phyloP scores from a whole-genome alignment of 1,284 basidiomycete species.

The Lignosus rhinocerotis region DNA sequence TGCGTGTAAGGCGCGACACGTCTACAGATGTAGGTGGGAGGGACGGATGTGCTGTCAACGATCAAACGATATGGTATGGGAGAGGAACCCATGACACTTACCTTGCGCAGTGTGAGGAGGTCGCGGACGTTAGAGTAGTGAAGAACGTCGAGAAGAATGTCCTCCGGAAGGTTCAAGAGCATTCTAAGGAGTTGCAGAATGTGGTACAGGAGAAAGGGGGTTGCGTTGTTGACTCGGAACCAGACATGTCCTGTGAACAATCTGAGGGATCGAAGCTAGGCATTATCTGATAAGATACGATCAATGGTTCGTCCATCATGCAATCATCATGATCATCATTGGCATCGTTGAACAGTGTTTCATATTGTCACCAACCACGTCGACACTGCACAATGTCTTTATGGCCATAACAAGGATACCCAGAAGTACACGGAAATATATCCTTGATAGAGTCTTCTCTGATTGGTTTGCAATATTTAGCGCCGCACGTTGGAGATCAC shows the following conservation, averaged over 20 bases:
- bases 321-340: too few species aligned
- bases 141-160: slow-evolving; percentile 38
- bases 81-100: slow-evolving; percentile 20
- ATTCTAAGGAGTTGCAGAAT: slow-evolving; percentile 11
- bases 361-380: too few species aligned
- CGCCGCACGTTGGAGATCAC: neutral
- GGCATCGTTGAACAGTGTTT: too few species aligned
- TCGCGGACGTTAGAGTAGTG: slow-evolving; percentile 39
- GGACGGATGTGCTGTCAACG: neutral
- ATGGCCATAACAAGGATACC: too few species aligned
- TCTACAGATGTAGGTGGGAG: slow-evolving; percentile 36
- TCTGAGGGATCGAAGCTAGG: neutral
- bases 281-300: slow-evolving; percentile 27
- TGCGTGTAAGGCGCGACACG: slow-evolving; percentile 47
- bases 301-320: too few species aligned
- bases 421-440: too few species aligned
- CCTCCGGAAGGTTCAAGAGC: slow-evolving; percentile 38
- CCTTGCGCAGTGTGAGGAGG: slow-evolving; percentile 50
- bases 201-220: slow-evolving; percentile 15
- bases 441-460: neutral
- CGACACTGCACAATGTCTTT: too few species aligned
- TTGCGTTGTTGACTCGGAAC: slow-evolving; percentile 10
- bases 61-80: slow-evolving; percentile 10
- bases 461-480: neutral
- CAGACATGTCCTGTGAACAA: slow-evolving; percentile 3